Conservation (phyloP, 2,329 filamentous ascomycete species). For the Herpotrichia juniperi region DNA sequence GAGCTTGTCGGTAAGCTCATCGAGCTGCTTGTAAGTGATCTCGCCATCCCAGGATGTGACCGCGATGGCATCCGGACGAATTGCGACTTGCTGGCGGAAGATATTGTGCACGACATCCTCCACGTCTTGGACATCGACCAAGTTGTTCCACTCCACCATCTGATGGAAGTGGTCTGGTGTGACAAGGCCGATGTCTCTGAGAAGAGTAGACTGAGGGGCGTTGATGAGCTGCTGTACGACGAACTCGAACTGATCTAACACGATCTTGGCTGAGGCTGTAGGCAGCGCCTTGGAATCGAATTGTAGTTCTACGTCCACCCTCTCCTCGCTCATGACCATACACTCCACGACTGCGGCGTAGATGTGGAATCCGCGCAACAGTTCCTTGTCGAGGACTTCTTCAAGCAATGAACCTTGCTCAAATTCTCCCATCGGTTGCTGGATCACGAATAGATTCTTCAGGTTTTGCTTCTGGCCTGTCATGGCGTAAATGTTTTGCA, state of each 20-base stretch:
- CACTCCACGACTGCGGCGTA: constrained; percentile 21
- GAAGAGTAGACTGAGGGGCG: constrained; percentile 6
- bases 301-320: constrained; percentile 15
- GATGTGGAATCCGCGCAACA: constrained; percentile 20
- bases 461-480: constrained; percentile 46
- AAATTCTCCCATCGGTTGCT: constrained; percentile 28
- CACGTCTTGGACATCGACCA: constrained; percentile 11
- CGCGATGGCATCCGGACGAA: constrained; percentile 7
- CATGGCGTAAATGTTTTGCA: constrained; percentile 33
- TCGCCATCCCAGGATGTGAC: constrained; percentile 31
- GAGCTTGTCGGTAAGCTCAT: constrained; percentile 26
- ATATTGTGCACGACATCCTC: constrained; percentile 19
- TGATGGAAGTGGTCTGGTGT: constrained; percentile 10
- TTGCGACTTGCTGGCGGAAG: constrained; percentile 14
- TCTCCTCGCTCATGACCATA: constrained; percentile 17
- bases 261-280: constrained; percentile 6
- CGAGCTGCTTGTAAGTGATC: constrained; percentile 37
- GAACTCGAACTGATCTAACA: constrained; percentile 18
- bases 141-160: constrained; percentile 21
- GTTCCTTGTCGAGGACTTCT: constrained; percentile 11
- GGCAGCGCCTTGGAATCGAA: constrained; percentile 17
- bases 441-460: constrained; percentile 59
- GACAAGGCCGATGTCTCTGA: constrained; percentile 14
- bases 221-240: constrained; percentile 18
- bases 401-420: constrained; percentile 8